These are phyloP conservation scores for Populus tremula DNA, from an alignment of 345 rosid genomes.

Conservation along the genomic window DNA sequence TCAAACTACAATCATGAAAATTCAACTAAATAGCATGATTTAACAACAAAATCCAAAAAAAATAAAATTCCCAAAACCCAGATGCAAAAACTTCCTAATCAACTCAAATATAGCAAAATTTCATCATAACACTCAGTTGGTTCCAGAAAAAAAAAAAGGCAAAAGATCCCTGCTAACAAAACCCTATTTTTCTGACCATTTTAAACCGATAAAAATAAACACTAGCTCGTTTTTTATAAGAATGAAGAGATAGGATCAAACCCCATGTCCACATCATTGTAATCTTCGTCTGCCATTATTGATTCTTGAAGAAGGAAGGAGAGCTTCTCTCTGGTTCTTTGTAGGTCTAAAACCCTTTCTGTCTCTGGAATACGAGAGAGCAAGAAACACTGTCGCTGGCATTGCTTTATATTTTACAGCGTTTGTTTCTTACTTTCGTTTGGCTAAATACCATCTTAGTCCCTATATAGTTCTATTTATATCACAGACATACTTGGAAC, in stretches of 20 bases:
- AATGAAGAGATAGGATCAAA: conserved; percentile 9
- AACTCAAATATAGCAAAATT: background rate
- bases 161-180: background rate
- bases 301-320: background rate
- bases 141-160: background rate
- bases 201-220: background rate
- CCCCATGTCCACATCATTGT: conserved; percentile 64
- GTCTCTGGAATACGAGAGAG: background rate
- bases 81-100: background rate
- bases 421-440: background rate
- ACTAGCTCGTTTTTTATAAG: background rate
- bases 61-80: background rate
- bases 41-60: background rate
- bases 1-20: background rate
- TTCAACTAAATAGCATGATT: background rate
- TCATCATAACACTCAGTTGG: background rate
- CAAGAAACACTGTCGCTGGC: background rate
- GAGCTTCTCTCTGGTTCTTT: background rate
- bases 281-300: conserved; percentile 76
- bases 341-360: background rate
- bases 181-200: background rate
- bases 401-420: background rate
- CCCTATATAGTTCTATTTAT: background rate
- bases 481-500: background rate
- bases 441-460: background rate